Evolutionary conservation across 768 basidiomycete species (phyloP).

Genomic region (Hericium alpestre): DNA sequence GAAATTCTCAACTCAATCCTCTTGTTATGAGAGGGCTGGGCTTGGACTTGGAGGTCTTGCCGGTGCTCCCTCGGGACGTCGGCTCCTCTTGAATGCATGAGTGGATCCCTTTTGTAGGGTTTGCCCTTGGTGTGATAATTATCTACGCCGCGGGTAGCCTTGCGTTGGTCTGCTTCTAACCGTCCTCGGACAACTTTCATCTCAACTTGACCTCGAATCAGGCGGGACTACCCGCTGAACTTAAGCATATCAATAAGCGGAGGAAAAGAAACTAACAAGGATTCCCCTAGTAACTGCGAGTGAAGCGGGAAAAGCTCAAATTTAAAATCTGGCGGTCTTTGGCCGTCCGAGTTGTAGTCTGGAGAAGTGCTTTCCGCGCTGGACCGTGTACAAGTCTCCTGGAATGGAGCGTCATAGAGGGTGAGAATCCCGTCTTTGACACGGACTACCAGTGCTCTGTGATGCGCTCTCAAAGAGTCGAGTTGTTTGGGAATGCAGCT

Average conservation of each 20-base stretch:
- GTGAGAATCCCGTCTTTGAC: constrained; percentile 60
- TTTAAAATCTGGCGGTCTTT: constrained; percentile 3
- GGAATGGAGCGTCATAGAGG: constrained; percentile 74
- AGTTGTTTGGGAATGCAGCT: constrained; percentile 82
- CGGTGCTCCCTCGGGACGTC: constrained; percentile 20
- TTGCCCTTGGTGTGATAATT: constrained; percentile 39
- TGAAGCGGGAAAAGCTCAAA: constrained; percentile 52
- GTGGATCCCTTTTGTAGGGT: constrained; percentile 1
- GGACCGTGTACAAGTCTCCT: constrained; percentile 70
- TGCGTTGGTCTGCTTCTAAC: constrained; percentile 18
- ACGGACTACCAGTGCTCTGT: constrained; percentile 49
- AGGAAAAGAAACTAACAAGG: constrained; percentile 89
- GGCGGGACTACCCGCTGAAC: constrained; percentile 78
- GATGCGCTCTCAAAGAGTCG: constrained; percentile 70
- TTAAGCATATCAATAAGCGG: constrained; percentile 86
- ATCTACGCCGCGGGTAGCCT: constrained; percentile 31
- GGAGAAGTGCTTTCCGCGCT: constrained; percentile 63
- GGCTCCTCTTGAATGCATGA: constrained; percentile 17
- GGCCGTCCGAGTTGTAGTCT: constrained; percentile 17
- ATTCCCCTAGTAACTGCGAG: constrained; percentile 84
- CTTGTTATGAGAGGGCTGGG: constrained; percentile 38
- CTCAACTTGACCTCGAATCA: constrained; percentile 59
- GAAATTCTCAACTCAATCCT: constrained; percentile 23
- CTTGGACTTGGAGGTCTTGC: constrained; percentile 31
- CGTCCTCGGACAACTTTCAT: constrained; percentile 15